Conservation (phyloP, 192 early-diverging fungal genomes). For the Entomortierella lignicola region DNA sequence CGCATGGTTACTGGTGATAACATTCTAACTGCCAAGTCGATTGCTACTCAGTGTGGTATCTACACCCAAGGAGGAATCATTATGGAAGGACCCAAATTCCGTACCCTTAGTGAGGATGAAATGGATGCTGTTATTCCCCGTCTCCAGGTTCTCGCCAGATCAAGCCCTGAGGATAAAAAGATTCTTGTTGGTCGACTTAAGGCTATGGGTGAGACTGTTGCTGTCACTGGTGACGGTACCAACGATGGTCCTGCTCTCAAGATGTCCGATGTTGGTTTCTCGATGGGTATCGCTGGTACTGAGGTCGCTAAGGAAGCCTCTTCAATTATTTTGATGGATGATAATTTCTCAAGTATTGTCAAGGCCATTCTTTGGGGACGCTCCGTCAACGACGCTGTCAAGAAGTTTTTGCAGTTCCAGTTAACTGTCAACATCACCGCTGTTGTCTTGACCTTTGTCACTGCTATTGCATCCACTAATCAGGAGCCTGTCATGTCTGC, state of each 20-base stretch:
- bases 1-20: constrained; percentile 99
- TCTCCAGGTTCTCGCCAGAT: constrained; percentile 93
- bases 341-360: constrained; percentile 96
- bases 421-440: constrained; percentile 96
- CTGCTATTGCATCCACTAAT: constrained; percentile 66
- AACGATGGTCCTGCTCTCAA: constrained; percentile 97
- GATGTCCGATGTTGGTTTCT: constrained; percentile 95
- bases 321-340: constrained; percentile 94
- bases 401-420: constrained; percentile 99
- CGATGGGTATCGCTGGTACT: constrained; percentile 98
- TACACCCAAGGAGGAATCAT: constrained; percentile 87
- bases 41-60: constrained; percentile 94
- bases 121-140: constrained; percentile 93
- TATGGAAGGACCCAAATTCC: constrained; percentile 96
- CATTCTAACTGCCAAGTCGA: constrained; percentile 88
- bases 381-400: constrained; percentile 94
- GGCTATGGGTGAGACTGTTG: constrained; percentile 91
- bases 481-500: constrained; percentile 89
- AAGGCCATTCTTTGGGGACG: constrained; percentile 98
- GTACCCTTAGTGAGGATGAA: constrained; percentile 78
- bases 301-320: constrained; percentile 99
- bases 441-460: constrained; percentile 81
- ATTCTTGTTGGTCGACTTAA: constrained; percentile 92
- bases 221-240: constrained; percentile 98
- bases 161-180: constrained; percentile 94